A percentile compares a stretch with the other conserved stretches of the same genome.
phyloP scores from a whole-genome alignment of 257 asterid genomes.

The Verbena officinalis region DNA sequence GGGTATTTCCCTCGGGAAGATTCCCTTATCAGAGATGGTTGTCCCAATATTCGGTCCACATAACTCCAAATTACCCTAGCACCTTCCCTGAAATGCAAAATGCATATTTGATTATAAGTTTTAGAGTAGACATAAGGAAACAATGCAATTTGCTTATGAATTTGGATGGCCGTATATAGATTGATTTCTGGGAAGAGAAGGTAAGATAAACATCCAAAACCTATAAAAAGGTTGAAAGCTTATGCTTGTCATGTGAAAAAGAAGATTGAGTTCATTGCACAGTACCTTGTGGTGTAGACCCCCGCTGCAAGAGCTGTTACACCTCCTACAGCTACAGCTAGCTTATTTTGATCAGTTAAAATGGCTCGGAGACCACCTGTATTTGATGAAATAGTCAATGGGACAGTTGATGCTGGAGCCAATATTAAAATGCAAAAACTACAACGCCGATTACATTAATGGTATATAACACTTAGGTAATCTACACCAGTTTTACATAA shows the following conservation, averaged over 20 bases:
- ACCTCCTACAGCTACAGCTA: slow-evolving; percentile 94
- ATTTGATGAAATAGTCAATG: slow-evolving; percentile 31
- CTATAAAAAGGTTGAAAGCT: neutral
- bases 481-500: neutral
- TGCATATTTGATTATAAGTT: neutral
- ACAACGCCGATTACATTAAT: neutral
- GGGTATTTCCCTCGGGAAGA: slow-evolving; percentile 98
- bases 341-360: slow-evolving; percentile 90
- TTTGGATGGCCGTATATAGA: slow-evolving; percentile 50
- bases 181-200: neutral
- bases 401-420: slow-evolving; percentile 5
- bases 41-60: slow-evolving; percentile 96
- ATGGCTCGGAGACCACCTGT: slow-evolving; percentile 89
- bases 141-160: slow-evolving; percentile 37
- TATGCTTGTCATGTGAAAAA: neutral
- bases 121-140: neutral
- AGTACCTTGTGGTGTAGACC: slow-evolving; percentile 91
- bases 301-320: slow-evolving; percentile 99
- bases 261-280: slow-evolving; percentile 11
- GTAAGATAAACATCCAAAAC: neutral
- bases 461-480: neutral
- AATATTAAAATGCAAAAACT: neutral
- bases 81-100: slow-evolving; percentile 82
- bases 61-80: slow-evolving; percentile 96
- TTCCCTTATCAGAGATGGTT: slow-evolving; percentile 94